phyloP scores from a whole-genome alignment of 192 early-diverging fungal genomes.

The Fimicolochytrium jonesii region DNA sequence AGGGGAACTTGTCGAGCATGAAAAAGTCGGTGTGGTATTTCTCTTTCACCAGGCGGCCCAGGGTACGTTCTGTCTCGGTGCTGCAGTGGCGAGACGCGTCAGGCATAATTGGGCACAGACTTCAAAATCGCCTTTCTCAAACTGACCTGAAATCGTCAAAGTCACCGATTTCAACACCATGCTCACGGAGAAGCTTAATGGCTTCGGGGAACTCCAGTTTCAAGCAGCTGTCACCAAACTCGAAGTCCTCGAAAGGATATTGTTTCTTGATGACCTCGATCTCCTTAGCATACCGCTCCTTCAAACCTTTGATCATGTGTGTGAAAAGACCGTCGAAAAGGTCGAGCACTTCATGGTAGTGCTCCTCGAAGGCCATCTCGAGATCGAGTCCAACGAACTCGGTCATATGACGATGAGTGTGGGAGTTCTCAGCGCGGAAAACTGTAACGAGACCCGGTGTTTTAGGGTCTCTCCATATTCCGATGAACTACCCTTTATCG shows the following conservation, averaged over 20 bases:
- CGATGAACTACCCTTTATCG: background rate
- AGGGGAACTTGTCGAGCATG: constrained; percentile 99
- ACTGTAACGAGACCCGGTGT: constrained; percentile 41
- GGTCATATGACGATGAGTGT: constrained; percentile 98
- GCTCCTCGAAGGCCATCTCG: constrained; percentile 98
- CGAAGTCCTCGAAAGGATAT: constrained; percentile 88
- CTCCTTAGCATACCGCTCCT: constrained; percentile 75
- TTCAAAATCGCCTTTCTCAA: background rate
- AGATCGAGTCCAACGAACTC: constrained; percentile 98
- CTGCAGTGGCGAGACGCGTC: constrained; percentile 21
- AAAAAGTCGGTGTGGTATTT: constrained; percentile 98
- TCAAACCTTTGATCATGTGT: constrained; percentile 85
- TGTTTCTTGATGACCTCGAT: constrained; percentile 82
- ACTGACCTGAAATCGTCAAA: constrained; percentile 79
- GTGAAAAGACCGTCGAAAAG: constrained; percentile 90
- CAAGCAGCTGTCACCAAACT: constrained; percentile 79
- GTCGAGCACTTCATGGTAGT: constrained; percentile 95
- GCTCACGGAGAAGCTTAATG: constrained; percentile 76
- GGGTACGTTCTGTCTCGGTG: constrained; percentile 78
- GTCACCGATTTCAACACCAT: constrained; percentile 86
- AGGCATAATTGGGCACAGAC: background rate
- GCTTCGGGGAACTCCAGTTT: constrained; percentile 85
- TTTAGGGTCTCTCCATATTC: background rate
- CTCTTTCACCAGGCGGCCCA: constrained; percentile 85
- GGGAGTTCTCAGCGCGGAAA: constrained; percentile 97